Evolutionary conservation across 2,329 filamentous ascomycete species (phyloP).

Genomic region (Colletotrichum eleusines): DNA sequence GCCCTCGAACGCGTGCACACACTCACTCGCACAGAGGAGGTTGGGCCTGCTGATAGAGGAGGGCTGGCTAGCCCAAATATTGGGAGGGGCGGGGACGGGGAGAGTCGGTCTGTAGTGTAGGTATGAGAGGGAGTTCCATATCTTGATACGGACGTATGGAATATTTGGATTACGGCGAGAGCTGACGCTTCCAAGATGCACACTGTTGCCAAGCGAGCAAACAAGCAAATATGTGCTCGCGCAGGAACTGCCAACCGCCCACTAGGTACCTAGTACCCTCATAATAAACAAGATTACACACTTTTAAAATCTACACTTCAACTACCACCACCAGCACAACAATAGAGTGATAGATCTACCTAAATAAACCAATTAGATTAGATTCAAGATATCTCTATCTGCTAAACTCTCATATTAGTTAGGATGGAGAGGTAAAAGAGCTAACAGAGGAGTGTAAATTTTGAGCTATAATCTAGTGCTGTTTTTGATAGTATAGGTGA

Average conservation of each 20-base stretch:
- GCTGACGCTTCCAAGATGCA: constrained; percentile 20
- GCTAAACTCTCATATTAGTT: no score
- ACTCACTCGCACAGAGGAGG: neutral
- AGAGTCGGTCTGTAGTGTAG: neutral
- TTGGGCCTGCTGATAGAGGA: neutral
- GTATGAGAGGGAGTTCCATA: neutral
- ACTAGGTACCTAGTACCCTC: neutral
- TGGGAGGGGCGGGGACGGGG: neutral
- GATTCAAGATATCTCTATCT: no score
- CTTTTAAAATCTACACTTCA: no score
- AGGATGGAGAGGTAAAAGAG: no score
- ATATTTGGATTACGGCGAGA: constrained; percentile 9
- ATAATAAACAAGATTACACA: no score
- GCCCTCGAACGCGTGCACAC: neutral
- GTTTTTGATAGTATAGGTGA: no score
- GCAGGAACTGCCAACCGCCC: neutral
- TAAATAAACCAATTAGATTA: no score
- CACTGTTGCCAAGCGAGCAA: constrained; percentile 10
- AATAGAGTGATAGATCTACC: no score
- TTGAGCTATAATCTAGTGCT: no score
- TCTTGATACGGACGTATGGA: constrained; percentile 31
- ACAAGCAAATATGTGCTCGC: constrained; percentile 19
- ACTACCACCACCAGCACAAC: no score
- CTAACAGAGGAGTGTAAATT: no score
- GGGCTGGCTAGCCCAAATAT: neutral